phyloP scores from a whole-genome alignment of 2,329 filamentous ascomycete species.

The Penicillium capsulatum region DNA sequence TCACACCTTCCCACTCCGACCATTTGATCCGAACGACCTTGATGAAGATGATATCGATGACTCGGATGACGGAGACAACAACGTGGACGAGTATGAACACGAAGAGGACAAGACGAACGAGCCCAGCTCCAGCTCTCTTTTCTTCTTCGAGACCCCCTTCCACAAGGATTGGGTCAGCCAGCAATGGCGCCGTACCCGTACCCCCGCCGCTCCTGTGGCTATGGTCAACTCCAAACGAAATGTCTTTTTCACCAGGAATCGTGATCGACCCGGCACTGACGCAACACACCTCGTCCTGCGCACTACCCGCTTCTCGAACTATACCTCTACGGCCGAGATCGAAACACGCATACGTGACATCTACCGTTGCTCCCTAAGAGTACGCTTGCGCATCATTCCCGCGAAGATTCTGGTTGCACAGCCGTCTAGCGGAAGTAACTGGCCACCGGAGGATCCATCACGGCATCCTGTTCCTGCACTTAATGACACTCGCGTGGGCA shows the following conservation, averaged over 20 bases:
- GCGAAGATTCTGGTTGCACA: constrained; percentile 12
- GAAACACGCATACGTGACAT: constrained; percentile 45
- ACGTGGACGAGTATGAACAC: constrained; percentile 1
- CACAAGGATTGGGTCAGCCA: constrained; percentile 42
- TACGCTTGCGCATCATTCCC: constrained; percentile 43
- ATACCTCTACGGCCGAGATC: constrained; percentile 49
- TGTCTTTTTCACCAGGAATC: constrained; percentile 41
- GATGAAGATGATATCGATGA: constrained; percentile 8
- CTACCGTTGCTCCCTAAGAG: constrained; percentile 47
- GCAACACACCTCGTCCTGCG: constrained; percentile 47
- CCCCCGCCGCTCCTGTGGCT: constrained; percentile 35
- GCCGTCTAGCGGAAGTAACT: constrained; percentile 5
- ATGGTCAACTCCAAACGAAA: constrained; percentile 48
- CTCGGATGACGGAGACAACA: neutral
- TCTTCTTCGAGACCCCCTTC: constrained; percentile 33
- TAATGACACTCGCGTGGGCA: neutral
- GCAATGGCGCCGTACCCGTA: constrained; percentile 43
- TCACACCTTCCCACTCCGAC: constrained; percentile 16
- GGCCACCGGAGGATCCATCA: constrained; percentile 4
- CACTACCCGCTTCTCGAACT: constrained; percentile 41
- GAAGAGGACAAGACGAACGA: neutral
- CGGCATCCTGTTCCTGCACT: neutral
- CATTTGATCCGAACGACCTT: constrained; percentile 8
- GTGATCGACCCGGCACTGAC: constrained; percentile 12
- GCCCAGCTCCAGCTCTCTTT: constrained; percentile 17